Evolutionary conservation across 805 yeast species (phyloP), one percentile per base, ranked within the genome.

Genomic region (Lipomyces starkeyi): DNA sequence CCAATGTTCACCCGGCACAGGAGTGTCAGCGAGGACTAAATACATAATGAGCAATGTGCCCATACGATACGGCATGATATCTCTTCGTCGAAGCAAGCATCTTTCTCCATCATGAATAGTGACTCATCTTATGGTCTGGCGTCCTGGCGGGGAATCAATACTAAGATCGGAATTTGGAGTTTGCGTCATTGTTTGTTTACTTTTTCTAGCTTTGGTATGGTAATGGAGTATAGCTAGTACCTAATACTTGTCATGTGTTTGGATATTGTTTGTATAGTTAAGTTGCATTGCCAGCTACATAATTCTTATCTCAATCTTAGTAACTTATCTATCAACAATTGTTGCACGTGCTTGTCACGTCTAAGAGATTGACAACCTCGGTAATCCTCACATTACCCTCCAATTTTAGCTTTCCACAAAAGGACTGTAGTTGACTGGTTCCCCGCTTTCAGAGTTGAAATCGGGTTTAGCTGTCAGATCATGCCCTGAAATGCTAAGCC

Each of bases 1-100:
- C 71, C 71, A 13, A 53, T 58, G 56, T 2, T 6, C 22, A 61
- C 54, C 32, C 58, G 70, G 47, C 67, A 66, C 40, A 59, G 32
- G 43, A 40, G 22, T 43, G 49, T n/a, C 22, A 43, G 49, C 49
- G 49, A 43, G 7, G 49, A 43, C 49, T 17, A 43, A 43, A 43
- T 43, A 43, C 40, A 37, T 13, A 5, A 17, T 17, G 49, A 43
- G 13, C 11, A 43, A 17, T n/a, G 49, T 8, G 22, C 22, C 1
- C 20, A n/a, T 9, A n/a, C 8, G 8, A 43, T 17, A 17, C 20
- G 43, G 17, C 43, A 37, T 13, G n/a, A 37, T 37, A 6, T 43
- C 49, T 17, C 49, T 37, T 37, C n/a, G 20, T 43, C 49, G 11
- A 29, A 29, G 5, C 32, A 29, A 5, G 7, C 6, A 29, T 43